Conservation (phyloP, 768 basidiomycete genomes). For the Trametes sanguinea region DNA sequence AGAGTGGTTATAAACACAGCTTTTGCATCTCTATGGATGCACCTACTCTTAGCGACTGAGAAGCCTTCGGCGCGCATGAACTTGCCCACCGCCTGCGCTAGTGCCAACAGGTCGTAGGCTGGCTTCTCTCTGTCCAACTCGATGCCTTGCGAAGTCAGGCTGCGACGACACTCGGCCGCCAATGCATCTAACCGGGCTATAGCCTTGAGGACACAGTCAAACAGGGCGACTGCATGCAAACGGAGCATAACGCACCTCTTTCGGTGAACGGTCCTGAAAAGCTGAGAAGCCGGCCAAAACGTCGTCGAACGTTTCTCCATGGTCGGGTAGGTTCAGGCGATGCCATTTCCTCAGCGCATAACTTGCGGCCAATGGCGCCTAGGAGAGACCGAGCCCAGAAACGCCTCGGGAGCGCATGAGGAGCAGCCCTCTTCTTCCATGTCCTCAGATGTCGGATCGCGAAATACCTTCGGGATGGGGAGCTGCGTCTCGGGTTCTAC, state of each 20-base stretch:
- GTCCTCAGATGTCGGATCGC: neutral
- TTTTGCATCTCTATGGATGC: neutral
- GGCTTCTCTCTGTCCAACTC: conserved; percentile 34
- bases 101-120: conserved; percentile 34
- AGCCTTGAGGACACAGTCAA: neutral
- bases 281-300: conserved; percentile 53
- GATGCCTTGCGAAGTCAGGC: conserved; percentile 36
- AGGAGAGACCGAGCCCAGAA: conserved; percentile 54
- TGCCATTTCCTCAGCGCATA: conserved; percentile 45
- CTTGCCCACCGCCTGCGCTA: conserved; percentile 48
- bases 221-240: neutral
- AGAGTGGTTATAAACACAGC: neutral
- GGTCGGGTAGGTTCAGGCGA: conserved; percentile 2
- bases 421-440: conserved; percentile 7
- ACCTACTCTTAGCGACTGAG: conserved; percentile 44
- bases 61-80: conserved; percentile 56
- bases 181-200: conserved; percentile 40
- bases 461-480: conserved; percentile 17
- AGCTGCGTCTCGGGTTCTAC: conserved; percentile 42
- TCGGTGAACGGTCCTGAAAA: conserved; percentile 49
- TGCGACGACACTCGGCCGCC: conserved; percentile 40
- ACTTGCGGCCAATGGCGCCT: conserved; percentile 44
- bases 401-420: conserved; percentile 43
- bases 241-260: conserved; percentile 38
- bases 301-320: conserved; percentile 40